phyloP scores from a whole-genome alignment of 768 basidiomycete genomes.

The Trametes gibbosa region DNA sequence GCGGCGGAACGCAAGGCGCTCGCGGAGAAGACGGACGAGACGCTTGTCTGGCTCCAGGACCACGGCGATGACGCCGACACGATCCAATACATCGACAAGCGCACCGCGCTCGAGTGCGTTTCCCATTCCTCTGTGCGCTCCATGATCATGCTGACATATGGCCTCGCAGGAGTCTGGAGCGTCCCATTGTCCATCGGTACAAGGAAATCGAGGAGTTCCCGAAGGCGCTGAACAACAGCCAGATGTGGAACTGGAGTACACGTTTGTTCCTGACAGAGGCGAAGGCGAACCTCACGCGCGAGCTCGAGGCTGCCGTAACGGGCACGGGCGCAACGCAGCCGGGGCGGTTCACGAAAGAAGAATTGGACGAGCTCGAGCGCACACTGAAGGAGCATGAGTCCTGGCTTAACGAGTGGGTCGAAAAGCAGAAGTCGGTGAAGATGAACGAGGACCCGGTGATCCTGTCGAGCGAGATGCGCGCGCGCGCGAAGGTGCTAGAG shows the following conservation, averaged over 20 bases:
- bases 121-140: background rate
- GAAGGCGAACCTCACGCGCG: slow-evolving; percentile 65
- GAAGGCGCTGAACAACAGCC: slow-evolving; percentile 74
- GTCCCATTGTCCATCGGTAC: slow-evolving; percentile 82
- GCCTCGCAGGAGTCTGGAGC: slow-evolving; percentile 61
- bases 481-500: slow-evolving; percentile 78
- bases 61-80: slow-evolving; percentile 82
- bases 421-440: slow-evolving; percentile 75
- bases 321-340: slow-evolving; percentile 27
- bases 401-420: slow-evolving; percentile 82
- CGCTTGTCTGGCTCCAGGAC: slow-evolving; percentile 80
- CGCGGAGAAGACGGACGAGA: slow-evolving; percentile 63
- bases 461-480: slow-evolving; percentile 81
- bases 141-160: background rate
- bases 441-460: slow-evolving; percentile 84
- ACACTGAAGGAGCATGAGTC: slow-evolving; percentile 73
- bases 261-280: slow-evolving; percentile 86
- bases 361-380: slow-evolving; percentile 76
- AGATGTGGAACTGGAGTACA: slow-evolving; percentile 87
- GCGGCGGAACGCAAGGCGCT: slow-evolving; percentile 67
- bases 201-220: slow-evolving; percentile 87
- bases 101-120: slow-evolving; percentile 80
- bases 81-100: slow-evolving; percentile 68
- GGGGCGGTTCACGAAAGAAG: slow-evolving; percentile 83
- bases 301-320: slow-evolving; percentile 48